Evolutionary conservation across 352 stramenopile species (phyloP).

Genomic region (Globisporangium spinosum): DNA sequence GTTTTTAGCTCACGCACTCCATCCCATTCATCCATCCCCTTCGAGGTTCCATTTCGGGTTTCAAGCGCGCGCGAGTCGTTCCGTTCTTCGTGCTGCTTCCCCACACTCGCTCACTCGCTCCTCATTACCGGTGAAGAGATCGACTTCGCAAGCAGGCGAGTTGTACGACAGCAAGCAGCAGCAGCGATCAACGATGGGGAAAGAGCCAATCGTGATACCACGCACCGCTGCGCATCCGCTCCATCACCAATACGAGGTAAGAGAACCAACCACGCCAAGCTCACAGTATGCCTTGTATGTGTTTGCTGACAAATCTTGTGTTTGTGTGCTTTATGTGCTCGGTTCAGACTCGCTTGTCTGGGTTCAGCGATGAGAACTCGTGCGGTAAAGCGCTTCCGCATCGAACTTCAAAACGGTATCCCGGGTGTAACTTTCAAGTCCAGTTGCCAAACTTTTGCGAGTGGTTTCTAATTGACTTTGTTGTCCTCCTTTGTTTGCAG

Average conservation of each 20-base stretch:
- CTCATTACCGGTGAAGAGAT: slow-evolving; percentile 8
- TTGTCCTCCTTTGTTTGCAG: slow-evolving; percentile 16
- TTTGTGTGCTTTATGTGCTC: not conserved
- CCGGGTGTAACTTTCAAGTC: not conserved
- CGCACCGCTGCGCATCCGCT: slow-evolving; percentile 20
- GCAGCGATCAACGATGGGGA: slow-evolving; percentile 1
- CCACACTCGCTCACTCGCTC: not conserved
- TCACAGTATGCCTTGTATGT: not conserved
- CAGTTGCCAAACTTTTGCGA: not conserved
- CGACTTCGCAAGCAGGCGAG: not conserved
- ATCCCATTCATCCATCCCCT: slow-evolving; percentile 6
- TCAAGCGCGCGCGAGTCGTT: not conserved
- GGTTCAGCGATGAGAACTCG: slow-evolving; percentile 32
- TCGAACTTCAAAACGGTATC: slow-evolving; percentile 49
- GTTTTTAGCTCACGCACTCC: slow-evolving; percentile 5
- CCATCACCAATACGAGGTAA: slow-evolving; percentile 50
- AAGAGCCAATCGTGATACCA: slow-evolving; percentile 13
- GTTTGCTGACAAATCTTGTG: slow-evolving; percentile 9
- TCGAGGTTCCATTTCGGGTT: not conserved
- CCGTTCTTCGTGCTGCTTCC: not conserved
- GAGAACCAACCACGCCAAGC: not conserved
- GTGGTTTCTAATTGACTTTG: not conserved
- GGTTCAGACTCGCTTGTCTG: slow-evolving; percentile 28
- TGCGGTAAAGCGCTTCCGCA: slow-evolving; percentile 36
- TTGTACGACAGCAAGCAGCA: not conserved